A percentile compares a stretch with the other conserved stretches of the same genome.
These are phyloP conservation scores for Strobilomyces dryophilus DNA, from an alignment of 768 basidiomycete genomes.

Conservation along the genomic window DNA sequence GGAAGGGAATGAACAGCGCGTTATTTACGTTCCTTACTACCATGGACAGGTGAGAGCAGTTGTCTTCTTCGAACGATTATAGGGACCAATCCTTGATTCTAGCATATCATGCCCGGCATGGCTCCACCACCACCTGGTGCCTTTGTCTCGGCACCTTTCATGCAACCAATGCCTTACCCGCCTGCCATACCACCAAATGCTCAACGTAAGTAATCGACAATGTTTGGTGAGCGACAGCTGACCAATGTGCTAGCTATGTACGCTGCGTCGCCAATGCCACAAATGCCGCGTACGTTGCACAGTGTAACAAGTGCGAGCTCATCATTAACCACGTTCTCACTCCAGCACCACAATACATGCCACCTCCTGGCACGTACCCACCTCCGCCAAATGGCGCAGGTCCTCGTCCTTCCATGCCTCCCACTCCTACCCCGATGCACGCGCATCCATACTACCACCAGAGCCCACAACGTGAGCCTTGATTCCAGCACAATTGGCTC, in stretches of 20 bases:
- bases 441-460: conserved; percentile 88
- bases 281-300: conserved; percentile 74
- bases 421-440: conserved; percentile 82
- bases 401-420: conserved; percentile 86
- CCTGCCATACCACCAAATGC: conserved; percentile 77
- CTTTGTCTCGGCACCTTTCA: conserved; percentile 77
- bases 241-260: conserved; percentile 62
- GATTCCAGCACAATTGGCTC: conserved; percentile 15
- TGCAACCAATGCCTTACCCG: conserved; percentile 84
- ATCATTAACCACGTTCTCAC: conserved; percentile 5
- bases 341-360: conserved; percentile 75
- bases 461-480: conserved; percentile 72
- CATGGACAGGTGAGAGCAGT: conserved; percentile 59
- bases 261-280: conserved; percentile 73
- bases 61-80: background rate
- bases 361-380: conserved; percentile 71
- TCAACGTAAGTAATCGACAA: conserved; percentile 30
- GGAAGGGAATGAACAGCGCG: conserved; percentile 70
- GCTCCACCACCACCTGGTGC: conserved; percentile 73
- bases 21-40: conserved; percentile 79
- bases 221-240: background rate
- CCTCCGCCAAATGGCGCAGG: conserved; percentile 74
- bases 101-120: conserved; percentile 88
- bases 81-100: conserved; percentile 5
- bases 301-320: background rate